Evolutionary conservation across 225 moss, liverwort and hornwort genomes (phyloP).

Genomic region (Marchantia paleacea): DNA sequence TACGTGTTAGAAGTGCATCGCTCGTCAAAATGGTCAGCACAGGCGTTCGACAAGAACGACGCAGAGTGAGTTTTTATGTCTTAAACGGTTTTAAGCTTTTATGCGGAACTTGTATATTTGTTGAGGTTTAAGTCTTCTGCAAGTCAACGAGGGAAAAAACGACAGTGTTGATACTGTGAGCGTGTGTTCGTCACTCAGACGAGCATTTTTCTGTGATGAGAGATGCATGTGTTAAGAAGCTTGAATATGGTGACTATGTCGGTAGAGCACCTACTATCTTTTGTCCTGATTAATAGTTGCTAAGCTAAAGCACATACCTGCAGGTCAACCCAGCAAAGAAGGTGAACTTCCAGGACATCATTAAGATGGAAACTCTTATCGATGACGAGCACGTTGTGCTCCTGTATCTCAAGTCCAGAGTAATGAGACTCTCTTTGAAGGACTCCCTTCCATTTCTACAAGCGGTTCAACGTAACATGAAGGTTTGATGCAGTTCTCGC

Average conservation of each 20-base stretch:
- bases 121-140: background rate
- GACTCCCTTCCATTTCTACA: slow-evolving; percentile 91
- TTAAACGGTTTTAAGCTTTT: background rate
- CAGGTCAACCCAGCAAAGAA: slow-evolving; percentile 94
- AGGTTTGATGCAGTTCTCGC: slow-evolving; percentile 42
- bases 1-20: slow-evolving; percentile 92
- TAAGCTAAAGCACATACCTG: slow-evolving; percentile 8
- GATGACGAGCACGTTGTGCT: slow-evolving; percentile 98
- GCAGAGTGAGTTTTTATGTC: slow-evolving; percentile 50
- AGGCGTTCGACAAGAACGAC: slow-evolving; percentile 88
- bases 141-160: background rate
- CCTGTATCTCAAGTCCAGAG: slow-evolving; percentile 88
- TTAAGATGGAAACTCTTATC: slow-evolving; percentile 89
- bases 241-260: background rate
- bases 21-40: slow-evolving; percentile 96
- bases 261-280: background rate
- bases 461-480: slow-evolving; percentile 95
- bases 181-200: background rate
- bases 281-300: background rate
- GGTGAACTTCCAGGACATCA: slow-evolving; percentile 90
- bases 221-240: background rate
- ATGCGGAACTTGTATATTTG: background rate
- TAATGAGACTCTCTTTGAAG: slow-evolving; percentile 95
- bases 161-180: background rate
- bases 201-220: background rate